phyloP scores from a whole-genome alignment of 495 filamentous ascomycete species.

The Umbilicaria muhlenbergii region DNA sequence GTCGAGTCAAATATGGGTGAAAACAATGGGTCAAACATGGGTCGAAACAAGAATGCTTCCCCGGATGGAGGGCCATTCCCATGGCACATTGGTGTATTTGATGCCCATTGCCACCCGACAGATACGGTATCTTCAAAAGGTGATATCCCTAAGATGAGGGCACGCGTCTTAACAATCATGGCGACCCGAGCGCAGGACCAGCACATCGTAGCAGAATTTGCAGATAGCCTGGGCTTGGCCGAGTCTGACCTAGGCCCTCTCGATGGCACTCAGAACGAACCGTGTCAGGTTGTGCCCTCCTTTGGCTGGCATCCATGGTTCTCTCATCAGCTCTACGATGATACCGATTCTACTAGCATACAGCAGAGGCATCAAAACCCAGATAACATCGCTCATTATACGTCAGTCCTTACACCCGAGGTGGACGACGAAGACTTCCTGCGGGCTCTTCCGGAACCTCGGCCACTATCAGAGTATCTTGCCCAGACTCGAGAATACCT shows the following conservation, averaged over 20 bases:
- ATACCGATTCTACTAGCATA: slow-evolving; percentile 27
- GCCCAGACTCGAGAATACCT: slow-evolving; percentile 48
- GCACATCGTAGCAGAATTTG: slow-evolving; percentile 57
- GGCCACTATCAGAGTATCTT: slow-evolving; percentile 50
- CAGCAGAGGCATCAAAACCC: slow-evolving; percentile 10
- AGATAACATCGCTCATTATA: slow-evolving; percentile 57
- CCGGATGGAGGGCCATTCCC: slow-evolving; percentile 34
- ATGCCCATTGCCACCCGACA: slow-evolving; percentile 97
- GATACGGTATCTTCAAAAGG: slow-evolving; percentile 69
- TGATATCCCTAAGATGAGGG: slow-evolving; percentile 59
- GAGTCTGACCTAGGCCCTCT: slow-evolving; percentile 6
- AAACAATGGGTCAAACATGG: too few species aligned
- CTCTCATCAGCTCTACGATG: slow-evolving; percentile 70
- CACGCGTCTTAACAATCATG: slow-evolving; percentile 71
- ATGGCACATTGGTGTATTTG: slow-evolving; percentile 73
- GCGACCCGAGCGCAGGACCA: slow-evolving; percentile 79
- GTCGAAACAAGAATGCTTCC: too few species aligned
- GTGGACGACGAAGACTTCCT: slow-evolving; percentile 49
- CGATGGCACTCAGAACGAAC: slow-evolving; percentile 11
- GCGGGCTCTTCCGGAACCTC: slow-evolving; percentile 51
- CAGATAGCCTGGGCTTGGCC: slow-evolving; percentile 29
- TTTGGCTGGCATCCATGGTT: slow-evolving; percentile 99
- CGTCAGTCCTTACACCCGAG: slow-evolving; percentile 42
- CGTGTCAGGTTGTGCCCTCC: slow-evolving; percentile 46
- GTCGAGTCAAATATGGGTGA: too few species aligned